Base-by-base conservation (phyloP, 306 rosid genomes). In the Ochetophila trinervis region DNA sequence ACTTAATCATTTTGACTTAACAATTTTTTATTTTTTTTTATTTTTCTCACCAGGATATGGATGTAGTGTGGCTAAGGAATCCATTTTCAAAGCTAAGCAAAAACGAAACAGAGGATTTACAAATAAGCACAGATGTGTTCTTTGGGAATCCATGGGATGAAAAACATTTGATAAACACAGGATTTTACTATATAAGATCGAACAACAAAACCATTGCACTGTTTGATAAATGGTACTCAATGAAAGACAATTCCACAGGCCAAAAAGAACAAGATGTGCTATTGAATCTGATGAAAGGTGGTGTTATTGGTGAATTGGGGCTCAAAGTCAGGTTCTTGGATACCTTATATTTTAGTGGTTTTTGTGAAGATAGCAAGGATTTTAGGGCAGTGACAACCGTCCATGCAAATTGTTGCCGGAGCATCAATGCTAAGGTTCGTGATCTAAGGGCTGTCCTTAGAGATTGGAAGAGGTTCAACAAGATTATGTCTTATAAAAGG, bases 1-100 rank as follows among this genome's bases (percentile, higher is more conserved):
- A 40, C 0, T 4, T 5, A 0, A 16, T 17, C 5, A 16, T 55
- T 55, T 55, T 54, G 1, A 13, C 12, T 20, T 22, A 37, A 11
- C 10, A 1, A 8, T 24, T 32, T 6, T 9, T 2, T 13, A 1
- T 27, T 5, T 15, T 0, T 11, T 4, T 15, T 2, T 5, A 15
- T 22, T 8, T 13, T 17, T 17, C 14, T 1, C 5, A 54, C 18
- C 65, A 91, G 96, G 98, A 92, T 18, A 87, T 79, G 1, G 98
- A 92, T 65, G 80, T 92, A 48, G 59, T 89, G 89, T 92, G 98
- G 98, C 64, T 92, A 22, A 82, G 98, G 74, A 63, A 89, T n/a
- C 96, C 96, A 13, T 82, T 87, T 62, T 10, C 12, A 56, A 84
- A 27, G 53, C 74, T 89, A 21, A 92, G 86, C 65, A 82, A 62